phyloP scores from a whole-genome alignment of 2,329 filamentous ascomycete species.

The Shiraia bambusicola region DNA sequence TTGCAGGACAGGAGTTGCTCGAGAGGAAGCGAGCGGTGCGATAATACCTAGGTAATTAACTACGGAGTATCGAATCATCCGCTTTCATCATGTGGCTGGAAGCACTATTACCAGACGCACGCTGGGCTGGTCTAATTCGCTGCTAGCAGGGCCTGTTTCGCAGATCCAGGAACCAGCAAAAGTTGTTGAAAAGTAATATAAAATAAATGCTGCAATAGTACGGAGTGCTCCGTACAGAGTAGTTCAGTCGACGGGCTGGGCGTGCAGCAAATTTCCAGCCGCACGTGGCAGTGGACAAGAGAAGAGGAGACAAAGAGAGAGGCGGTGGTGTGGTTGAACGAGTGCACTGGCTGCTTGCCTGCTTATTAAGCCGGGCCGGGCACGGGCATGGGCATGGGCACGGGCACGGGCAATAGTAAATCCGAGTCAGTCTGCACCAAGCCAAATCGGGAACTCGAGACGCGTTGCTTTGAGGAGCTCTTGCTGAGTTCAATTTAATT shows the following conservation, averaged over 20 bases:
- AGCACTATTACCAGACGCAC: slow-evolving; percentile 4
- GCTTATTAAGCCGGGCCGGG: too few species aligned
- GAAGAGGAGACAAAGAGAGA: too few species aligned
- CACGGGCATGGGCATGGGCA: not conserved
- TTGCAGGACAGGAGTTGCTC: slow-evolving; percentile 3
- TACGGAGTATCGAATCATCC: slow-evolving; percentile 14
- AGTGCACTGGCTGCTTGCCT: not conserved
- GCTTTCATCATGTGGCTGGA: slow-evolving; percentile 6
- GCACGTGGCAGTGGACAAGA: not conserved
- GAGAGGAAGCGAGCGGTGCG: slow-evolving; percentile 5
- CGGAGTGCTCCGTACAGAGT: too few species aligned
- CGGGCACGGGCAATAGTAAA: slow-evolving; percentile 1
- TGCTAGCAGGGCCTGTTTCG: slow-evolving; percentile 1
- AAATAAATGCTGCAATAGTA: slow-evolving; percentile 1
- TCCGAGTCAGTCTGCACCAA: slow-evolving; percentile 10
- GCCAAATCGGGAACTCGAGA: slow-evolving; percentile 3
- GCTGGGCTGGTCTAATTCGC: slow-evolving; percentile 9
- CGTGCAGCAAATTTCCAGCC: not conserved
- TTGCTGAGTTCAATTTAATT: slow-evolving; percentile 19
- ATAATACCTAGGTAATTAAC: too few species aligned
- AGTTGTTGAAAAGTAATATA: too few species aligned
- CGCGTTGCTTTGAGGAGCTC: slow-evolving; percentile 20
- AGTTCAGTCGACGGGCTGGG: not conserved
- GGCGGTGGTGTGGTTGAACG: not conserved
- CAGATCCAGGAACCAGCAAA: slow-evolving; percentile 13